Base-by-base conservation (phyloP, 331 rosid genomes). In the Rosa hybrid region DNA sequence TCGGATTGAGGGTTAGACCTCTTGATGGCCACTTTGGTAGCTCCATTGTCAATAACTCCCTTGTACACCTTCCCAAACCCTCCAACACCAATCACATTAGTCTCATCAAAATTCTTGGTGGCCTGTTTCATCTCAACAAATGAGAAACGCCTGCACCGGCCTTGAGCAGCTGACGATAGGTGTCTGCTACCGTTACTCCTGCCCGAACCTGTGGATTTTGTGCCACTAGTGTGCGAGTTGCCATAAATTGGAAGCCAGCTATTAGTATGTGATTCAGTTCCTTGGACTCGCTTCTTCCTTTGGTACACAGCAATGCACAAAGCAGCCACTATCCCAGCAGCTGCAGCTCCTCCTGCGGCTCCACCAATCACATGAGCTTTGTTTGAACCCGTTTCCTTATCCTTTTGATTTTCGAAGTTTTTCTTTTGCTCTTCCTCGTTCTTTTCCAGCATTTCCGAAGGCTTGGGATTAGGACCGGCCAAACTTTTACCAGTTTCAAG, bases 51-150 rank as follows among this genome's bases (percentile, higher is more conserved):
- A 60, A 91, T 79, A 34, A 78, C 82, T 72, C 94, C 99, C 87
- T 91, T 95, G 81, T 95, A 95, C 51, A 95, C 99, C 89, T 92
- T 95, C 44, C 98, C 98, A 73, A 95, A 95, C 49, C 99, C 99
- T 86, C 99, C 99, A 72, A 95, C 98, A 23, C 99, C 99, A 76
- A 92, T 89, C 51, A 95, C 96, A 72, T 89, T 89, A 25, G 94
- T 78, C 83, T 95, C 97, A 17, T 93, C 95, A 27, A 95, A 95
- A 67, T 56, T 84, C 72, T 85, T 86, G 4, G 97, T 95, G 75
- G 99, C 97, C 0, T 91, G 86, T 79, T 84, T 87, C 70, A 95
- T 89, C 86, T 95, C 97, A 0, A 77, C 69, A 53, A 91, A 88
- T 7, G 97, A 81, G 89, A 95, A 95, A 69, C 91, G 87, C 46